Evolutionary conservation across 164 flowering plant genomes (phyloP), one percentile per base, ranked within the genome.

Genomic region (Umbellularia californica): DNA sequence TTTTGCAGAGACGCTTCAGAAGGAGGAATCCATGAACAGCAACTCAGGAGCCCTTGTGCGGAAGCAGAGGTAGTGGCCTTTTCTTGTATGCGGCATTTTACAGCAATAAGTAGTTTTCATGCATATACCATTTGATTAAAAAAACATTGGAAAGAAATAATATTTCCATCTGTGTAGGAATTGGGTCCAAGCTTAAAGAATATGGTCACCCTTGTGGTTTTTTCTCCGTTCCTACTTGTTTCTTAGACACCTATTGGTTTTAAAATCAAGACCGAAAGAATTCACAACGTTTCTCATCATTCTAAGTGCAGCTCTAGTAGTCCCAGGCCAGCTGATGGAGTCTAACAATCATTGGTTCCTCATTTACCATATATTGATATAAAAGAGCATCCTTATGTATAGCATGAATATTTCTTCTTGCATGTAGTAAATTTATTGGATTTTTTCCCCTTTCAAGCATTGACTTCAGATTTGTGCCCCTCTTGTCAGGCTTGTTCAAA

Each of bases 1-100:
- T 84, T 78, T 90, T 71, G 98, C 99, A 13, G 90, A 93, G 82
- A 86, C 80, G 84, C 88, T 95, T 81, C 98, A 95, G 78, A 80
- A 83, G 74, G 89, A 87, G 79, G 92, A 89, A 82, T 84, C 95
- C 25, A 70, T 64, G 65, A 69, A 30, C 33, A 72, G 25, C 50
- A 55, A 55, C 60, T 52, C 78, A 9, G 76, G 78, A 78, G 74
- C 27, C 75, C 65, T 33, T 50, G 50, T 27, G 51, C 84, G 23
- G 52, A 76, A 65, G 72, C 82, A 76, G 51, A 87, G 93, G 93
- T 92, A 85, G n/a, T 20, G 72, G 50, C 4, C n/a, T 35, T 23
- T 20, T 74, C 60, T 55, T 55, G 17, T 3, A 15, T 55, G 60
- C 2, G 60, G 17, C 60, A 55, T 55, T 55, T 55, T 55, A 15